Percentiles rank a stretch among this genome's conserved stretches.
Conservation (phyloP, 257 asterid species). For the Lycium ferocissimum region DNA sequence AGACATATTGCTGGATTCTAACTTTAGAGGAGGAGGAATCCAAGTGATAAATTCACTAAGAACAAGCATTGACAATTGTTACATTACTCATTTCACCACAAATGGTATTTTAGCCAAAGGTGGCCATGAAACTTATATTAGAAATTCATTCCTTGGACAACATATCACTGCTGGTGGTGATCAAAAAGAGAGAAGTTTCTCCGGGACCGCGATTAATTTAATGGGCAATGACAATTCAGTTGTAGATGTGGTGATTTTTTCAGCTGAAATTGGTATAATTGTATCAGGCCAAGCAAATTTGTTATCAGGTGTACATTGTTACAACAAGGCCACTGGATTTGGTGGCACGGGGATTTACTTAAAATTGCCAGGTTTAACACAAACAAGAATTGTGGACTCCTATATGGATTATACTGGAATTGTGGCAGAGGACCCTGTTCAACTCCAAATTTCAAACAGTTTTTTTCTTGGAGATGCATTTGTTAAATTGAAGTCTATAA, state of each 20-base stretch:
- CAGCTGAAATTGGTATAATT: constrained; percentile 72
- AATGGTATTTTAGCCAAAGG: constrained; percentile 66
- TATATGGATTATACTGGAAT: constrained; percentile 84
- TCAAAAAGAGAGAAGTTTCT: constrained; percentile 56
- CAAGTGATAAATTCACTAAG: constrained; percentile 70
- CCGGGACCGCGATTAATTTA: constrained; percentile 73
- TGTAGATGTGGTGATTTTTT: constrained; percentile 79
- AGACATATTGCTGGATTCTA: constrained; percentile 72
- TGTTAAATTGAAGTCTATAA: constrained; percentile 61
- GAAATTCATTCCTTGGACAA: constrained; percentile 78
- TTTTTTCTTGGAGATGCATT: constrained; percentile 86
- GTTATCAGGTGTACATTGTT: constrained; percentile 81
- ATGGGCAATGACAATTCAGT: constrained; percentile 78
- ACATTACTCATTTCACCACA: constrained; percentile 73
- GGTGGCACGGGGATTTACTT: constrained; percentile 88
- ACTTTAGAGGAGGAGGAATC: constrained; percentile 79
- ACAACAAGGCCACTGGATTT: constrained; percentile 87
- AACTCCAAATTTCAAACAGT: constrained; percentile 63
- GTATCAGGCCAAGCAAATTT: constrained; percentile 77
- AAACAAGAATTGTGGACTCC: constrained; percentile 73
- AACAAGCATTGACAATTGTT: constrained; percentile 77
- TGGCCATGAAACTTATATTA: constrained; percentile 85
- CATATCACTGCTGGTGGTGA: constrained; percentile 87
- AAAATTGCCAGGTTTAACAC: constrained; percentile 68
- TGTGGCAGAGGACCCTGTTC: constrained; percentile 94